These are phyloP conservation scores for Xerocomus amazonicus DNA, from an alignment of 1,284 basidiomycete genomes.

Conservation along the genomic window DNA sequence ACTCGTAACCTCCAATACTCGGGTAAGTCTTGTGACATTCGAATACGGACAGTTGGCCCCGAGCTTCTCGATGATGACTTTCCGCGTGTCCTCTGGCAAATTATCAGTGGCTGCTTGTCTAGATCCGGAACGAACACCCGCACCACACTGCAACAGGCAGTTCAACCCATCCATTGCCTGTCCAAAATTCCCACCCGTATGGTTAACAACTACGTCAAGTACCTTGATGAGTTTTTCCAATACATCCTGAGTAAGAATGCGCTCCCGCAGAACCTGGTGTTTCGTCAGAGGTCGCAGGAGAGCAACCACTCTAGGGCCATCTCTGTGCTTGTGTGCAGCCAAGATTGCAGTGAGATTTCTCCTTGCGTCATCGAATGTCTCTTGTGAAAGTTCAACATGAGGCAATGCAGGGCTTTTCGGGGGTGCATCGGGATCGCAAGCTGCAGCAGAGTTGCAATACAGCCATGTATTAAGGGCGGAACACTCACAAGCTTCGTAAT, in stretches of 20 bases:
- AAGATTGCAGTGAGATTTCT: constrained; percentile 12
- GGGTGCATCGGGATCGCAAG: constrained; percentile 3
- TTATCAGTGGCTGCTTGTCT: not conserved
- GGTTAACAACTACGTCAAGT: constrained; percentile 10
- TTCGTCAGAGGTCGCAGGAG: constrained; percentile 20
- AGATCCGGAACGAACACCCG: not conserved
- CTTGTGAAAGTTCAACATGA: not conserved
- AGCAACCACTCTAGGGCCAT: constrained; percentile 22
- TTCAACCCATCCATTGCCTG: constrained; percentile 20
- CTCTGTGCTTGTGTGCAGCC: constrained; percentile 5
- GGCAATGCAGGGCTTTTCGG: not conserved
- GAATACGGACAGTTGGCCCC: not conserved
- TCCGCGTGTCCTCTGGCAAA: constrained; percentile 11
- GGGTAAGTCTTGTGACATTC: constrained; percentile 7
- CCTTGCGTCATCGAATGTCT: constrained; percentile 6
- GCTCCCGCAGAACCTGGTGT: constrained; percentile 11
- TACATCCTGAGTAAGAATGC: constrained; percentile 18
- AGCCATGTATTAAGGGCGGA: not conserved
- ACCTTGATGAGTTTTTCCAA: constrained; percentile 8
- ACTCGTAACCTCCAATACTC: constrained; percentile 17
- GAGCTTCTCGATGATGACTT: constrained; percentile 7
- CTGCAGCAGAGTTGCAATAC: not conserved
- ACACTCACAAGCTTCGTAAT: constrained; percentile 24
- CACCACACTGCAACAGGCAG: constrained; percentile 22
- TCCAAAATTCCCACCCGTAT: constrained; percentile 7